Conservation (phyloP, 2,329 filamentous ascomycete species). For the Neofusicoccum umdonicola region DNA sequence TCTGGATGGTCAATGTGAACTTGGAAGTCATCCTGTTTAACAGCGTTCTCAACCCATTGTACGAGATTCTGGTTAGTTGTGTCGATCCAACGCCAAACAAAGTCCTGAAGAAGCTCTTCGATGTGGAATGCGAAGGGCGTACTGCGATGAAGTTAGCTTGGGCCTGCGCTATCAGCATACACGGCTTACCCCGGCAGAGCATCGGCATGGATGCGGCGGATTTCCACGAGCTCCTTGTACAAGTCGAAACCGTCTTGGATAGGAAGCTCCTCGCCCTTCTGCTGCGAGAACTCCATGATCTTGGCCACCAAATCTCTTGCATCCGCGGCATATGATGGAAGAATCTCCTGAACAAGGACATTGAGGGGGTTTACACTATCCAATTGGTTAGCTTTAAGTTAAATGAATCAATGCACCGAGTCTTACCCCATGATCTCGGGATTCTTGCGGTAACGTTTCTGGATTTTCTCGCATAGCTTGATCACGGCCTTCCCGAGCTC, state of each 20-base stretch:
- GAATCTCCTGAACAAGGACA: constrained; percentile 76
- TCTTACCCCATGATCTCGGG: constrained; percentile 76
- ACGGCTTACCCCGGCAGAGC: constrained; percentile 61
- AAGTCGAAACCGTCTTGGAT: constrained; percentile 92
- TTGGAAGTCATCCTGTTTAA: constrained; percentile 85
- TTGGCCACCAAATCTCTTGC: constrained; percentile 78
- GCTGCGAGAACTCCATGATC: constrained; percentile 71
- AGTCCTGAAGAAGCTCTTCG: constrained; percentile 80
- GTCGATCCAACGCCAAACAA: constrained; percentile 94
- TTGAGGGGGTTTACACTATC: constrained; percentile 56
- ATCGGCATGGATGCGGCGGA: constrained; percentile 75
- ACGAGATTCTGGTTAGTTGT: constrained; percentile 76
- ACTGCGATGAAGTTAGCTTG: constrained; percentile 19
- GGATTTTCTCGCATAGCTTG: constrained; percentile 81
- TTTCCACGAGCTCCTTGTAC: constrained; percentile 83
- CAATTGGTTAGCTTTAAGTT: constrained; percentile 22
- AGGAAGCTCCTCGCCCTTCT: constrained; percentile 70
- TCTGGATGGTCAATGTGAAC: constrained; percentile 65
- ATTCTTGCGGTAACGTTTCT: constrained; percentile 86
- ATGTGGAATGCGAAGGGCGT: constrained; percentile 82
- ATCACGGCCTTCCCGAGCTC: constrained; percentile 83
- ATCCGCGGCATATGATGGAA: constrained; percentile 88
- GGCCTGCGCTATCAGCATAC: background rate
- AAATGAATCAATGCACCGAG: constrained; percentile 18
- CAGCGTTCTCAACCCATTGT: constrained; percentile 82